Evolutionary conservation across 768 basidiomycete genomes (phyloP), one percentile per base, ranked within the genome.

Genomic region (Hypholoma sublateritium): DNA sequence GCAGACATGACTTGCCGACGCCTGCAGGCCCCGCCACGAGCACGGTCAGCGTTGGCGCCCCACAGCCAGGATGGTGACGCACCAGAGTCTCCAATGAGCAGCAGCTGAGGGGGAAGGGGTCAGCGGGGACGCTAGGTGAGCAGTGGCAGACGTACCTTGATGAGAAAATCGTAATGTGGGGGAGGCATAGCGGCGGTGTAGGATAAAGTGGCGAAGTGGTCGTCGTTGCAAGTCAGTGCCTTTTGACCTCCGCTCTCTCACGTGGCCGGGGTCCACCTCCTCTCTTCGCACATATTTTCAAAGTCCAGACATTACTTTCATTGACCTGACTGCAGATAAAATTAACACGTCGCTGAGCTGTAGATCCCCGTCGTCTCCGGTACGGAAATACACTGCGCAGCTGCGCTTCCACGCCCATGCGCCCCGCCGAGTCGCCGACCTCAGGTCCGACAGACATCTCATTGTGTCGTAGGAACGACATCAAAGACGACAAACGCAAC

Each of bases 1-100:
- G 80, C n/a, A 95, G 81, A 77, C 92, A 94, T 24, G 95, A 98
- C 81, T 99, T 95, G 61, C 96, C 94, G 65, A 97, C 95, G 75
- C 94, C 94, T 88, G 43, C 11, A 50, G 60, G 57, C 16, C 34
- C 53, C 47, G 57, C 47, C 41, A 50, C 45, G 32, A 39, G 56
- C 39, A 50, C 50, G 46, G 47, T 45, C 50, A 52, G 32, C 42
- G 11, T 14, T 21, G 51, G 53, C 51, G 53, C 16, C 21, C n/a
- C 1, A 24, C 50, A 14, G n/a, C 12, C 19, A 9, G 13, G 12
- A 8, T 17, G 17, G 64, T 34, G 39, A 68, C 73, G 60, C 59
- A 93, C 95, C 95, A 62, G 95, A 97, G 76, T 97, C 95, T 53
- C 95, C 95, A 68, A 97, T 97, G 73, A 96, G 89, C 57, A 97